Conservation (phyloP, 2,329 filamentous ascomycete genomes). For the Phyllosticta citriasiana region DNA sequence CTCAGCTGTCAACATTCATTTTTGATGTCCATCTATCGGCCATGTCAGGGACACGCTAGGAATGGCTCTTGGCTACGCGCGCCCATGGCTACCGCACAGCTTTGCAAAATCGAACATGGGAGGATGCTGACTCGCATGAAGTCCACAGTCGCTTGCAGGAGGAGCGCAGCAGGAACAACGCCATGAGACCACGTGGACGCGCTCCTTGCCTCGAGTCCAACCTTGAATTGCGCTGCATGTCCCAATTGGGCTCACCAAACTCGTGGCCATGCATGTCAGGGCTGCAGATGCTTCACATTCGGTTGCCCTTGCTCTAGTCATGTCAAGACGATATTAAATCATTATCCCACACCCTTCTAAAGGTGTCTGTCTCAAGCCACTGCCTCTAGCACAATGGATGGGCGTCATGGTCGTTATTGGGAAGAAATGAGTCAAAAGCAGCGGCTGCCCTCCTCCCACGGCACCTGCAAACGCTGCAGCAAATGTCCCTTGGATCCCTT, state of each 20-base stretch:
- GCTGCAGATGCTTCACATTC: background rate
- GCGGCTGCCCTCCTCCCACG: no score
- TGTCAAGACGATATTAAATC: background rate
- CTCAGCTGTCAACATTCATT: no score
- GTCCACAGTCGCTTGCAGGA: background rate
- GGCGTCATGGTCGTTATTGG: no score
- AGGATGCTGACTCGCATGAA: background rate
- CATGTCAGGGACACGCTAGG: no score
- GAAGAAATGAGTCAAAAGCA: no score
- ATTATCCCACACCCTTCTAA: background rate
- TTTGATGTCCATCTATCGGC: no score
- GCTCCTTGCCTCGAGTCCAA: background rate
- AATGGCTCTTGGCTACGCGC: background rate
- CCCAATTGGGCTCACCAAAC: background rate
- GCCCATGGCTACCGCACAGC: background rate
- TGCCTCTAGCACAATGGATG: background rate
- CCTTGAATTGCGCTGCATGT: background rate
- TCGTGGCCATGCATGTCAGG: background rate
- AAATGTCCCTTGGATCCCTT: no score
- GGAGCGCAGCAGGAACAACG: background rate
- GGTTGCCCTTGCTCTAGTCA: background rate
- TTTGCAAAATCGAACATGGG: background rate
- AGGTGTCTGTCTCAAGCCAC: background rate
- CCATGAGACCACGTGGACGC: background rate
- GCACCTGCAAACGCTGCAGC: no score